phyloP scores from a whole-genome alignment of 805 yeast genomes.

The Candida stauntonica region DNA sequence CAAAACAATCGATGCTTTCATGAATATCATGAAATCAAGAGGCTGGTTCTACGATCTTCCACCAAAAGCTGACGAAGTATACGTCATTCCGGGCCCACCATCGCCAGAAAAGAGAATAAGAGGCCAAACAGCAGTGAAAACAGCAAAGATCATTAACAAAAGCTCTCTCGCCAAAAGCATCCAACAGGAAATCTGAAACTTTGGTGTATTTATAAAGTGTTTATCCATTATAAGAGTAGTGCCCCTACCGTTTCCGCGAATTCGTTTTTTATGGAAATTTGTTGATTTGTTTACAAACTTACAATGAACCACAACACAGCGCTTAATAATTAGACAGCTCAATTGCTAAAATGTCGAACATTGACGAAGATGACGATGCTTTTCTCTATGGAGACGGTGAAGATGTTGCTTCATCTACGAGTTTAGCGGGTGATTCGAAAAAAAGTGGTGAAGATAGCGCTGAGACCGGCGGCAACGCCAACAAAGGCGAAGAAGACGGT shows the following conservation, averaged over 20 bases:
- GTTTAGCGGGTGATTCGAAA: slow-evolving; percentile 1
- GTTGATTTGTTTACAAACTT: too few species aligned
- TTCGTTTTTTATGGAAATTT: not conserved
- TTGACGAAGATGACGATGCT: slow-evolving; percentile 63
- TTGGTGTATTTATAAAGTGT: too few species aligned
- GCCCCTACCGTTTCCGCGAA: not conserved
- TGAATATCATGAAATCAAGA: slow-evolving; percentile 49
- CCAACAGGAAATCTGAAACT: slow-evolving; percentile 14
- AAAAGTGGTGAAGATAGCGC: too few species aligned
- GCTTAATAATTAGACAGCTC: not conserved
- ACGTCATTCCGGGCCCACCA: slow-evolving; percentile 2
- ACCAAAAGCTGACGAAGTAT: slow-evolving; percentile 20
- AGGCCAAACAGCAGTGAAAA: slow-evolving; percentile 3
- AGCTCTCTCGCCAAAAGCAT: slow-evolving; percentile 19
- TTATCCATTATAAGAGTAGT: too few species aligned
- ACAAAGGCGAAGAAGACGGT: slow-evolving; percentile 22
- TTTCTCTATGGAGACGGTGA: slow-evolving; percentile 34
- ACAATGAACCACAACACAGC: not conserved
- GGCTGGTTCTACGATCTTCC: slow-evolving; percentile 66
- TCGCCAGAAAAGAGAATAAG: not conserved
- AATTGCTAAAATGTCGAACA: slow-evolving; percentile 16
- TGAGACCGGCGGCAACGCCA: slow-evolving; percentile 16
- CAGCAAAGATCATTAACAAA: slow-evolving; percentile 16
- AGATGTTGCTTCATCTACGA: not conserved
- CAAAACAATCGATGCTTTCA: slow-evolving; percentile 52